These are phyloP conservation scores for Stemphylium lycopersici DNA, from an alignment of 2,329 filamentous ascomycete species.

Conservation along the genomic window DNA sequence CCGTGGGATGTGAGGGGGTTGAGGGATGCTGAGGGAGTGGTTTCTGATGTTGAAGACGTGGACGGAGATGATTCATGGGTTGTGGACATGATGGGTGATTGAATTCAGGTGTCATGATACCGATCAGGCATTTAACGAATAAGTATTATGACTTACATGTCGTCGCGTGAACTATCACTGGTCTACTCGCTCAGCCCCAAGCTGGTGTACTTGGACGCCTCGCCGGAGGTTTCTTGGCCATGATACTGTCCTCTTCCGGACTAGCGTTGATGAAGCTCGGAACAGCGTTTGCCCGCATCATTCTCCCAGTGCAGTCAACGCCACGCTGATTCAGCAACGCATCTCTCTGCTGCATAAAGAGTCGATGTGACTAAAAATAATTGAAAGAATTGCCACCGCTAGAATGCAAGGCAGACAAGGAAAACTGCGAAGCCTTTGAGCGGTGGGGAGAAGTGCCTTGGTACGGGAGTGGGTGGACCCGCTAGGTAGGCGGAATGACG, in stretches of 20 bases:
- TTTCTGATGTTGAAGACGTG: neutral
- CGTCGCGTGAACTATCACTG: neutral
- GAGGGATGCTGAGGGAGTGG: neutral
- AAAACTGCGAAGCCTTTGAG: neutral
- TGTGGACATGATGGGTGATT: neutral
- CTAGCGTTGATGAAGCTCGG: neutral
- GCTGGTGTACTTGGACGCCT: constrained; percentile 1
- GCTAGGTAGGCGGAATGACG: too few species aligned
- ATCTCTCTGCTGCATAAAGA: neutral
- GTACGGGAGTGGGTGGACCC: neutral
- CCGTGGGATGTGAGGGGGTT: constrained; percentile 1
- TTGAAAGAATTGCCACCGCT: neutral
- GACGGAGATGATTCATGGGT: neutral
- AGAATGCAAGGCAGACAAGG: neutral
- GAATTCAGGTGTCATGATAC: neutral
- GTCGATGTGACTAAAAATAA: too few species aligned
- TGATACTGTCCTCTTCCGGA: neutral
- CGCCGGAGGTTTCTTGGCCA: neutral
- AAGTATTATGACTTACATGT: neutral
- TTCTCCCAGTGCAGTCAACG: neutral
- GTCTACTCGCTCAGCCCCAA: constrained; percentile 2
- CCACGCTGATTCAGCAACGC: neutral
- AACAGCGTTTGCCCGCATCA: neutral
- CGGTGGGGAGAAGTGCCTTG: too few species aligned
- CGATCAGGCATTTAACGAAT: neutral